These are phyloP conservation scores for Yarrowia alimentaria DNA, from an alignment of 805 yeast genomes.

Conservation along the genomic window DNA sequence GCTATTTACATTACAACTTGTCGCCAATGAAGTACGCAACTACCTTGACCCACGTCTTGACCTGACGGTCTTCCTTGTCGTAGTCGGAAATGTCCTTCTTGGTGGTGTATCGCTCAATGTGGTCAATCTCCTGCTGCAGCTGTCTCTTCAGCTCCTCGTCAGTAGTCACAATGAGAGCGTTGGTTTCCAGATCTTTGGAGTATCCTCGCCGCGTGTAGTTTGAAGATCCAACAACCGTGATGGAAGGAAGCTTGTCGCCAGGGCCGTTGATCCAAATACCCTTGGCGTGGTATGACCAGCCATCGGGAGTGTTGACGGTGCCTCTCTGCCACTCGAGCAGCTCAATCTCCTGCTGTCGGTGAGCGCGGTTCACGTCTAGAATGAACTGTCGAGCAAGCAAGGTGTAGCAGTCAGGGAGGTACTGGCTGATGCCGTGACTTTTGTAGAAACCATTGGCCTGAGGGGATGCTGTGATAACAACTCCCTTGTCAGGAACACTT, in stretches of 20 bases:
- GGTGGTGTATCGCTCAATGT: conserved; percentile 54
- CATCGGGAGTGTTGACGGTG: conserved; percentile 60
- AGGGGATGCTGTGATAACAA: conserved; percentile 87
- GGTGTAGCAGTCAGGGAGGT: conserved; percentile 83
- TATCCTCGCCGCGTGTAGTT: conserved; percentile 92
- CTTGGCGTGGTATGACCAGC: conserved; percentile 98
- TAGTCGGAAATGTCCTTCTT: conserved; percentile 61
- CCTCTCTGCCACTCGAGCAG: conserved; percentile 88
- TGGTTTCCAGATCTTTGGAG: conserved; percentile 81
- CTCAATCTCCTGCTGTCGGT: conserved; percentile 48
- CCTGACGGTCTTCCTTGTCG: conserved; percentile 56
- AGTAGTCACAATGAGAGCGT: conserved; percentile 73
- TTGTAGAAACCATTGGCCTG: conserved; percentile 90
- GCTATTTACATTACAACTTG: conserved; percentile 32
- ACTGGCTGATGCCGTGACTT: conserved; percentile 75
- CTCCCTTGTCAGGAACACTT: conserved; percentile 55
- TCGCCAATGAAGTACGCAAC: conserved; percentile 38
- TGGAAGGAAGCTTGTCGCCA: conserved; percentile 55
- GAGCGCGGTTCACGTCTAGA: conserved; percentile 45
- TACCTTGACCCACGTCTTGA: conserved; percentile 44
- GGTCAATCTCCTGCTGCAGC: conserved; percentile 63
- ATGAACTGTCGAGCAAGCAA: conserved; percentile 70
- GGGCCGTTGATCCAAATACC: conserved; percentile 82
- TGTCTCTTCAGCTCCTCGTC: conserved; percentile 55
- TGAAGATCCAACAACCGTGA: conserved; percentile 87